Base-by-base conservation (phyloP, 1,284 basidiomycete genomes). In the Leccinum griseonigrum region DNA sequence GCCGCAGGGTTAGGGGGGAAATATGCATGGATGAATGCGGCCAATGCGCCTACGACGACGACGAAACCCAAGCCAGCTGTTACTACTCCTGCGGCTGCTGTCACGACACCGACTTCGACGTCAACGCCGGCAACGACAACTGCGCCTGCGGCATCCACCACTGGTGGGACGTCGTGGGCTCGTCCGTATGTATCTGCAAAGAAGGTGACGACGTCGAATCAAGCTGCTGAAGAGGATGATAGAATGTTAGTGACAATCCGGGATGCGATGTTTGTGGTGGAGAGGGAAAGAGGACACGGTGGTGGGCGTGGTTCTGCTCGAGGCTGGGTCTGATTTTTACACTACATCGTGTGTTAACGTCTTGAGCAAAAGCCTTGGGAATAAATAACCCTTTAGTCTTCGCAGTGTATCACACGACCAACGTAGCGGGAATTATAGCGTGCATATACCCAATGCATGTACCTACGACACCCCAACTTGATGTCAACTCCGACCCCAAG, bases 21-120 rank as follows among this genome's bases (percentile, higher is more conserved):
- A 72, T 95, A 93, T 69, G 82, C 91, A 14, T 95, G 92, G 93
- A 91, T 94, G 87, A 92, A 79, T 18, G 84, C 88, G 1, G 83
- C 84, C 9, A 83, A 79, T 64, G 76, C 79, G 4, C 74, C 76
- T 52, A 71, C 84, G 4, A 67, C 79, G 1, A 66, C 81, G 1
- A 71, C 82, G 22, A 88, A 87, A 67, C 71, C 81, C 32, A 81
- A 82, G 59, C 71, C 77, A 6, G 68, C 74, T 7, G 34, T 67
- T 2, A 56, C 74, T 1, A 29, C n/a, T 8, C 66, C 75, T 9
- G 59, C 73, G 14, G 66, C 72, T 48, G 66, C 62, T 11, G 54
- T 71, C 6, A 63, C 67, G 1, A 62, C 71, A 5, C 65, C 74
- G 2, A 62, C 65, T 1, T 75, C 79, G 7, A 68, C 77, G 8